Evolutionary conservation across 83 land plant species (phyloP).

Genomic region (Larix sibirica): DNA sequence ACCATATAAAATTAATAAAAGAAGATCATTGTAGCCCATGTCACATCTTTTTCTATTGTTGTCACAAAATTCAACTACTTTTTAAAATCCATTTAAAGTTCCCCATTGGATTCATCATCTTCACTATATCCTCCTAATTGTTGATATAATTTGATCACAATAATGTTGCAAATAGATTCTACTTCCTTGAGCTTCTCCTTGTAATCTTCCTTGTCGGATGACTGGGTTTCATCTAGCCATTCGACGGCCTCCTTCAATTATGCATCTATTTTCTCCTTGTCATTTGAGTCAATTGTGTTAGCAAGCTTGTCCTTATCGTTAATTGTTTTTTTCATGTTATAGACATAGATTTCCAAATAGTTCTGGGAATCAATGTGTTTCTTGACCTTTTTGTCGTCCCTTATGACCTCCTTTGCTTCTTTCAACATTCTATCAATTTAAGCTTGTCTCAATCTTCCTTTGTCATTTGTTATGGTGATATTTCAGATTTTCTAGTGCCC

Average conservation of each 20-base stretch:
- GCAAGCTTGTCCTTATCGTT: slow-evolving; percentile 48
- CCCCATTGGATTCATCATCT: too few species aligned
- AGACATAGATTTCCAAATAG: slow-evolving; percentile 48
- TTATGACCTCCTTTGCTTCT: slow-evolving; percentile 61
- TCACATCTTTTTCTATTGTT: too few species aligned
- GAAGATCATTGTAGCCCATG: too few species aligned
- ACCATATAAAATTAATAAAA: too few species aligned
- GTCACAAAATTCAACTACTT: too few species aligned
- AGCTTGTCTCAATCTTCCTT: slow-evolving; percentile 68
- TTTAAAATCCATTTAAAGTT: too few species aligned
- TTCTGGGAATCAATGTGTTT: slow-evolving; percentile 56
- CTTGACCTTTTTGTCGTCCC: slow-evolving; percentile 62
- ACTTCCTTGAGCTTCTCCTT: slow-evolving; percentile 61
- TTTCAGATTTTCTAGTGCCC: slow-evolving; percentile 59
- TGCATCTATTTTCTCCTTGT: background rate
- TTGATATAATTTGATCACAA: slow-evolving; percentile 44
- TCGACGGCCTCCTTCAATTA: slow-evolving; percentile 79
- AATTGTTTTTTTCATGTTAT: slow-evolving; percentile 64
- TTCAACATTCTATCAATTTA: slow-evolving; percentile 55
- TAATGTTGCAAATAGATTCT: slow-evolving; percentile 62
- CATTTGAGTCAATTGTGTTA: slow-evolving; percentile 59
- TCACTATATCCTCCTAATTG: slow-evolving; percentile 36
- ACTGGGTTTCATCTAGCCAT: slow-evolving; percentile 88
- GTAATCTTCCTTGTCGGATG: slow-evolving; percentile 79
- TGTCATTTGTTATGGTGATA: slow-evolving; percentile 83